Base-by-base conservation (phyloP, 768 basidiomycete genomes). In the Hemileccinum rubropunctum region DNA sequence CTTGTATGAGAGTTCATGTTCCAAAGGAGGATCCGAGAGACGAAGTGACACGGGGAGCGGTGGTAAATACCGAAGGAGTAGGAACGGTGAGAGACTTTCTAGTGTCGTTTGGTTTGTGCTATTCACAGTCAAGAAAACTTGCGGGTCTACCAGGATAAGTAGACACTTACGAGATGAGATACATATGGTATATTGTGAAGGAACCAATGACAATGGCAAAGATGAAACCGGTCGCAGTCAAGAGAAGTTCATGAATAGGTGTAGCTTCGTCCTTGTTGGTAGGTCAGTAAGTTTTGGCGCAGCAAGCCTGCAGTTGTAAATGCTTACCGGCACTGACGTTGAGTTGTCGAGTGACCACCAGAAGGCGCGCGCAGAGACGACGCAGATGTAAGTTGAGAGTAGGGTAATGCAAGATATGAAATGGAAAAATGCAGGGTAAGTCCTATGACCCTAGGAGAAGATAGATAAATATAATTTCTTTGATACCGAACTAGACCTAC, bases 101-200 rank as follows among this genome's bases (percentile, higher is more conserved):
- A 91, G 54, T 0, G 90, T 92, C n/a, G 90, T 91, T 70, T 91
- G 88, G 62, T 92, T 92, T 23, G 84, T 90, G 32, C 88, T 91
- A 52, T 30, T 46, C 28, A 20, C 13, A 9, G 2, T 34, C 47
- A 41, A 50, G 27, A 42, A 14, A 13, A 17, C 3, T n/a, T 47
- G 27, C 30, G 10, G 20, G 35, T 36, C 12, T 18, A 54, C 20
- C 6, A 23, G 12, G 23, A 33, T 38, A 38, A 40, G 48, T 33
- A 23, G 45, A 42, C 21, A 75, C 87, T 60, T 60, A 88, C 86
- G 77, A 76, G 38, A 84, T 78, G 37, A 93, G 80, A 62, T 90
- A 91, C 36, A 86, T 58, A 63, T 93, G 90, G 57, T 89, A 93
- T 42, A 70, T 63, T 28, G 82, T 76, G 68, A 93, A 93, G 15